These are phyloP conservation scores for Nicotiana rustica DNA, from an alignment of 305 asterid genomes.

Conservation along the genomic window DNA sequence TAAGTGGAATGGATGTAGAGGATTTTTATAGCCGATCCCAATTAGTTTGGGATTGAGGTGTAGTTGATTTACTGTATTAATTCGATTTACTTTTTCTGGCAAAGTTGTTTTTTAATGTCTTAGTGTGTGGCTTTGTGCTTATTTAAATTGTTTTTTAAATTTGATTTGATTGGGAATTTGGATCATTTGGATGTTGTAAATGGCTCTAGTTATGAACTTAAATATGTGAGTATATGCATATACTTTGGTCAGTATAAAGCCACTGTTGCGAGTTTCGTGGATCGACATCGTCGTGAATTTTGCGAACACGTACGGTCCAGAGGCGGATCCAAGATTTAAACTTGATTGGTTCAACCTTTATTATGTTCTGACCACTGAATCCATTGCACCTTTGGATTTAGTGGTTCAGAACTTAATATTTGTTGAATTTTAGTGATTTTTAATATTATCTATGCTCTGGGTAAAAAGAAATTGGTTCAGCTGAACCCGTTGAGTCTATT, in stretches of 20 bases:
- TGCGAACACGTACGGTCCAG: neutral
- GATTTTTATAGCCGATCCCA: neutral
- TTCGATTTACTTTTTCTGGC: neutral
- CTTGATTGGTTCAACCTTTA: neutral
- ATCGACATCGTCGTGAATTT: neutral
- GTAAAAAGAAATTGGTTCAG: neutral
- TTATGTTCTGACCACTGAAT: too few species aligned
- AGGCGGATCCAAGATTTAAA: neutral
- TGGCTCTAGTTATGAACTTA: neutral
- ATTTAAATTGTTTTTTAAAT: neutral
- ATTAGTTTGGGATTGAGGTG: constrained; percentile 8
- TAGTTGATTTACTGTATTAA: neutral
- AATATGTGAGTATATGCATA: neutral
- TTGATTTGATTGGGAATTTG: constrained; percentile 14
- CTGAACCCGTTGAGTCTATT: neutral
- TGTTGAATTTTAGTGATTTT: too few species aligned
- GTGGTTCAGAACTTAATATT: too few species aligned
- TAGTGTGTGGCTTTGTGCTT: neutral
- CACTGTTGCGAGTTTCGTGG: neutral
- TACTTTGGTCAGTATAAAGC: neutral
- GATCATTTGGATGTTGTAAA: constrained; percentile 8
- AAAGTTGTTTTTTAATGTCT: neutral
- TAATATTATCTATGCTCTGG: too few species aligned
- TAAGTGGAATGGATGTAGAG: neutral
- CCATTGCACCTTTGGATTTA: too few species aligned